These are phyloP conservation scores for Albophoma yamanashiensis DNA, from an alignment of 2,329 filamentous ascomycete genomes.

Conservation along the genomic window DNA sequence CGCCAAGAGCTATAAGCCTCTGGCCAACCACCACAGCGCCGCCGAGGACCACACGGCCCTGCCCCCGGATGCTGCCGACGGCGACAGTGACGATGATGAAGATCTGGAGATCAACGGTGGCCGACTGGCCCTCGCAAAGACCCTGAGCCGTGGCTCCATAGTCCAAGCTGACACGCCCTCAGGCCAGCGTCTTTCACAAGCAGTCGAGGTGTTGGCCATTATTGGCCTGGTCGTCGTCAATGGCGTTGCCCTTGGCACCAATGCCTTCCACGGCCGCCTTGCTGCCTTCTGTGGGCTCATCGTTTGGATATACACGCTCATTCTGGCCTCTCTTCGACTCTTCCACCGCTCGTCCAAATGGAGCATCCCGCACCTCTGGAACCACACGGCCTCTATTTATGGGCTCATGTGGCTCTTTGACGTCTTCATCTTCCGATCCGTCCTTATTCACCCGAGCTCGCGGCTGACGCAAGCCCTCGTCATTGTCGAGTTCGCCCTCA, in stretches of 20 bases:
- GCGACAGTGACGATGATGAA: slow-evolving; percentile 48
- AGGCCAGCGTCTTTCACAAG: slow-evolving; percentile 58
- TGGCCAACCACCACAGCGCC: slow-evolving; percentile 31
- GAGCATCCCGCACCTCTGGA: slow-evolving; percentile 70
- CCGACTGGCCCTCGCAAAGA: slow-evolving; percentile 47
- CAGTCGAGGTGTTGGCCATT: slow-evolving; percentile 67
- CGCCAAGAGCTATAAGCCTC: slow-evolving; percentile 44
- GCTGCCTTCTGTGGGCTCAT: slow-evolving; percentile 57
- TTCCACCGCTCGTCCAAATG: slow-evolving; percentile 53
- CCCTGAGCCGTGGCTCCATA: slow-evolving; percentile 50
- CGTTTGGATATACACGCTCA: slow-evolving; percentile 72
- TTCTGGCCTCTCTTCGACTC: slow-evolving; percentile 63
- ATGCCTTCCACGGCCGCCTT: slow-evolving; percentile 37
- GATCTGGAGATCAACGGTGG: slow-evolving; percentile 46
- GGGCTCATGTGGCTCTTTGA: slow-evolving; percentile 69
- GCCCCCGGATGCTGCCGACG: slow-evolving; percentile 34
- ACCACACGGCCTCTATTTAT: slow-evolving; percentile 84
- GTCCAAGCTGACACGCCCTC: slow-evolving; percentile 67
- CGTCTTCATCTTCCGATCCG: slow-evolving; percentile 72
- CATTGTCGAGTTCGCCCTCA: slow-evolving; percentile 65
- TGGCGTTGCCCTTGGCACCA: slow-evolving; percentile 48
- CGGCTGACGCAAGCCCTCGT: slow-evolving; percentile 50
- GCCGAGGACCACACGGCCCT: slow-evolving; percentile 39
- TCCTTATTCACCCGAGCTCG: slow-evolving; percentile 65
- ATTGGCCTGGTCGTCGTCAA: slow-evolving; percentile 62